phyloP scores from a whole-genome alignment of 805 yeast genomes.

The Wickerhamiella azymoides region DNA sequence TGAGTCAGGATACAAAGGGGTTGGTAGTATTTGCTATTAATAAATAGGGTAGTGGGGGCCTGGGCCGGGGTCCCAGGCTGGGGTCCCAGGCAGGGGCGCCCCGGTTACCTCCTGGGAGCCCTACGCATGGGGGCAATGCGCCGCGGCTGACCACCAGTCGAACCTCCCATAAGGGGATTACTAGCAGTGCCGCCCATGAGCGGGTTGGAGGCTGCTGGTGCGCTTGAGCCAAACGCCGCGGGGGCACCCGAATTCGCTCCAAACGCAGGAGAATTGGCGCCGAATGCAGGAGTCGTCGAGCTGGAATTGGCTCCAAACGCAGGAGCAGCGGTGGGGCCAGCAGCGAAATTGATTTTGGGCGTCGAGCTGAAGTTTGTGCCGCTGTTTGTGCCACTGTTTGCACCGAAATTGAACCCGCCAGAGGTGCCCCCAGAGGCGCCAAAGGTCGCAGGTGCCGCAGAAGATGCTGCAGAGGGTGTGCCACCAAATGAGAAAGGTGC shows the following conservation, averaged over 20 bases:
- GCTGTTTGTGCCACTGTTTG: not conserved
- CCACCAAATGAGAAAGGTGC: too few relatives aligned
- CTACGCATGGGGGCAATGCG: not conserved
- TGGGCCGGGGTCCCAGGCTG: too few relatives aligned
- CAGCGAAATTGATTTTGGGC: not conserved
- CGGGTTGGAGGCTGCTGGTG: not conserved
- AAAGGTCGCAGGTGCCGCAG: too few relatives aligned
- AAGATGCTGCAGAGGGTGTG: too few relatives aligned
- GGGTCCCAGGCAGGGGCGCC: too few relatives aligned
- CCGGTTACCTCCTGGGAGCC: not conserved
- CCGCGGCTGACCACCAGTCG: not conserved
- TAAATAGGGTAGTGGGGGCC: not conserved
- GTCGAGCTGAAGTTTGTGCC: not conserved
- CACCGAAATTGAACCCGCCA: not conserved
- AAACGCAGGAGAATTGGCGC: not conserved
- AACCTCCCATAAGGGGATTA: not conserved
- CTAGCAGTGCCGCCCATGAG: not conserved
- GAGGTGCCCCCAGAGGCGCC: too few relatives aligned
- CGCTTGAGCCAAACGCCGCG: not conserved
- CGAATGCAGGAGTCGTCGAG: conserved; percentile 3
- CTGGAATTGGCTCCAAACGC: not conserved
- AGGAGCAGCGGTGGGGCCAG: not conserved
- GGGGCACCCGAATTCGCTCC: not conserved
- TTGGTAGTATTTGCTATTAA: not conserved
- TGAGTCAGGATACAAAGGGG: not conserved